Base-by-base conservation (phyloP, 345 rosid genomes). In the Noccaea caerulescens region DNA sequence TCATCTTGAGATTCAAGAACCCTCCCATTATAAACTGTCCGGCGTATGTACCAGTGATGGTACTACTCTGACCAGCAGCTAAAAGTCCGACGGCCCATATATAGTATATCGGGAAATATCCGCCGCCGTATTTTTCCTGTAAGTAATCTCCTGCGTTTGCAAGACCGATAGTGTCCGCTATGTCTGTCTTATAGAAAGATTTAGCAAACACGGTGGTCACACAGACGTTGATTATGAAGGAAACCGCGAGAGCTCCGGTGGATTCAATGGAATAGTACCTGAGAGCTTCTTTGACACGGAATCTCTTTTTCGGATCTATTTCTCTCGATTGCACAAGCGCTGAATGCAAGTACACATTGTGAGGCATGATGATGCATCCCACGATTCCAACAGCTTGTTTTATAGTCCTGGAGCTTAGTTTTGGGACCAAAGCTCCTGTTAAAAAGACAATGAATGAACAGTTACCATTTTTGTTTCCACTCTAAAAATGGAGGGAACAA, bases 1-100 rank as follows among this genome's bases (percentile, higher is more conserved):
- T 93, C 88, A 93, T 72, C 77, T 83, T 85, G 77, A 91, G 61
- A 72, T 93, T 86, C 66, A 93, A 80, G 80, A 93, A 93, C 36
- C 98, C 98, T 64, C 98, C 97, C 96, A 91, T 93, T 60, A 93
- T 93, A 59, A 93, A 93, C 79, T 93, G 98, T 58, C 98, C 97
- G 0, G 98, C 97, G 36, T 91, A 93, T 34, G 96, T 93, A 36
- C 96, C 97, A 2, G 97, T 93, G 66, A 93, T 82, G 4, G 99
- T 93, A 79, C 97, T 93, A 62, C 99, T 93, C 72, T 93, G 99
- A 53, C 99, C 99, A 32, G 97, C 99, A 27, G 97, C 99, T 64
- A 89, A 77, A 45, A 93, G 77, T 23, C 97, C 99, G 13, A 91
- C 86, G 27, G 69, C 96, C 97, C 99, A 93, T 41, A 93, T 91